These are phyloP conservation scores for Linnemannia exigua DNA, from an alignment of 192 early-diverging fungal genomes.

Conservation along the genomic window DNA sequence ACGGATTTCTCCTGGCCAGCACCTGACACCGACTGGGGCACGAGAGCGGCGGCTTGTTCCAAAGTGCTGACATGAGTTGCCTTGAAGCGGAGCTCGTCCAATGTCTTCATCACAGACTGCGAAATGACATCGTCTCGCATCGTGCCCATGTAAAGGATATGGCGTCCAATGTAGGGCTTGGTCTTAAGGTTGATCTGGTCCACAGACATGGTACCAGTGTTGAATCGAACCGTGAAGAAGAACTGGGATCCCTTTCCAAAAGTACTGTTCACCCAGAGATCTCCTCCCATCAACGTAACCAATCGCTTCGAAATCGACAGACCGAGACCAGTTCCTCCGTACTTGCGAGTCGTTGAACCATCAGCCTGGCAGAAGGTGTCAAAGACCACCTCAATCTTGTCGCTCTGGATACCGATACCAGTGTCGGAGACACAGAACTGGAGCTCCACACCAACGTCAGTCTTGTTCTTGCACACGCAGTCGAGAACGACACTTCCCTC, in stretches of 20 bases:
- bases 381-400: conserved; percentile 83
- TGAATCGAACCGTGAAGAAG: conserved; percentile 78
- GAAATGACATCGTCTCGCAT: conserved; percentile 57
- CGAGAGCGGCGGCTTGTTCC: conserved; percentile 64
- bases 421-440: conserved; percentile 83
- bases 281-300: conserved; percentile 82
- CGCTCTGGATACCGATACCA: conserved; percentile 88
- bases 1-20: conserved; percentile 46
- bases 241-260: conserved; percentile 84
- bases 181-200: conserved; percentile 64
- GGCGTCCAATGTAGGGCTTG: conserved; percentile 72
- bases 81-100: conserved; percentile 66
- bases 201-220: conserved; percentile 46
- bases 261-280: conserved; percentile 82
- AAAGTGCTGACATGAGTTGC: conserved; percentile 58
- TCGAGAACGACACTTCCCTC: conserved; percentile 78
- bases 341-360: conserved; percentile 85
- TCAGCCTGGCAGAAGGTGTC: conserved; percentile 89
- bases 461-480: conserved; percentile 53
- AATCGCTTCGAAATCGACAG: conserved; percentile 87
- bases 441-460: conserved; percentile 65
- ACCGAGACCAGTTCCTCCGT: conserved; percentile 89
- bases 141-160: conserved; percentile 77
- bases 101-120: conserved; percentile 57
- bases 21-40: conserved; percentile 34